phyloP scores from a whole-genome alignment of 2,329 filamentous ascomycete genomes.

The Byssothecium circinans region DNA sequence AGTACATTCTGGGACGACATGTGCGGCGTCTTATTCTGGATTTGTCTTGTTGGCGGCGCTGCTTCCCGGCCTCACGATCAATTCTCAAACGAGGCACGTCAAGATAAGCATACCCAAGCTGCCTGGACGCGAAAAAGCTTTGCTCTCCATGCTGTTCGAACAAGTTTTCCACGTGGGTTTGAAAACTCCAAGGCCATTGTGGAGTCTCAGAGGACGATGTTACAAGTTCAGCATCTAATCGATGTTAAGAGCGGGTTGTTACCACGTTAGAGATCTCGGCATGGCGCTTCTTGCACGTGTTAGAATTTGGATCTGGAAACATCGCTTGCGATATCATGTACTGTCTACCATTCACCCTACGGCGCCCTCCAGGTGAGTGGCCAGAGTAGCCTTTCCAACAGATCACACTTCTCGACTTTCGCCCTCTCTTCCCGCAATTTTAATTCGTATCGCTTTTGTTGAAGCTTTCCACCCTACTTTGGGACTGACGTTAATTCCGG shows the following conservation, averaged over 20 bases:
- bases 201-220: slow-evolving; percentile 28
- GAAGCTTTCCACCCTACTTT: no score
- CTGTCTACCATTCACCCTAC: no score
- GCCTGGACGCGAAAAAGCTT: slow-evolving; percentile 35
- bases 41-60: slow-evolving; percentile 33
- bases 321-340: no score
- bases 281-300: no score
- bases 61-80: slow-evolving; percentile 23
- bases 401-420: no score
- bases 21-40: slow-evolving; percentile 35
- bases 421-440: no score
- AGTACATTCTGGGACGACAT: slow-evolving; percentile 27
- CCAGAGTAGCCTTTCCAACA: no score
- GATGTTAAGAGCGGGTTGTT: slow-evolving; percentile 18
- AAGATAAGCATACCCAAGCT: slow-evolving; percentile 9
- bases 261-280: slow-evolving; percentile 2
- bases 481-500: no score
- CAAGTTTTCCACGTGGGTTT: slow-evolving; percentile 21
- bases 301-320: no score
- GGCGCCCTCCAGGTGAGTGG: no score
- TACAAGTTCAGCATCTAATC: slow-evolving; percentile 26
- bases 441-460: no score
- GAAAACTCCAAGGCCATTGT: slow-evolving; percentile 24
- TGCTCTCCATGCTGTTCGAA: slow-evolving; percentile 29
- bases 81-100: slow-evolving; percentile 4